Percentiles rank a stretch among this genome's conserved stretches.
These are phyloP conservation scores for Teratosphaeria viscida DNA, from an alignment of 2,329 filamentous ascomycete genomes.

Conservation along the genomic window DNA sequence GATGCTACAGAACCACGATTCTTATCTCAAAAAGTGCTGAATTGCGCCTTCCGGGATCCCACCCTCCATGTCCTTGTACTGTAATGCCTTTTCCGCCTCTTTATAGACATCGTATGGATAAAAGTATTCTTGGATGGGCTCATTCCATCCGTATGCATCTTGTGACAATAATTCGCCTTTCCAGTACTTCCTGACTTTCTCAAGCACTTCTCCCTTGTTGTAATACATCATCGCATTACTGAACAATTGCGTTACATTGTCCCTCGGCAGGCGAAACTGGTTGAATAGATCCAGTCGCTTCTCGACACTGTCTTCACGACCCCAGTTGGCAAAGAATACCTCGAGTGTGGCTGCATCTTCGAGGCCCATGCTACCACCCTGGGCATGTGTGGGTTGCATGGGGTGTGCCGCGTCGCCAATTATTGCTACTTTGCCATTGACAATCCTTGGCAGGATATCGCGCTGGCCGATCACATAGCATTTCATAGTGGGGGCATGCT, in stretches of 20 bases:
- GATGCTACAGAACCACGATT: background rate
- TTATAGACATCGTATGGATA: background rate
- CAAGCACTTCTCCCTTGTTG: slow-evolving; percentile 9
- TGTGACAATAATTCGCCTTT: background rate
- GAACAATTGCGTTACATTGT: slow-evolving; percentile 1
- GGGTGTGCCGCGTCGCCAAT: background rate
- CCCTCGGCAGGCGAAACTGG: background rate
- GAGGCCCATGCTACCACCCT: background rate
- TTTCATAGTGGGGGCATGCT: slow-evolving; percentile 2
- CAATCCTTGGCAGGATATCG: slow-evolving; percentile 1
- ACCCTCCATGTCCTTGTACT: background rate
- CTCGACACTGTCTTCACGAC: slow-evolving; percentile 1
- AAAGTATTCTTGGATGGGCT: slow-evolving; percentile 1
- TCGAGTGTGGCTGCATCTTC: background rate
- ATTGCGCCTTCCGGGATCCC: background rate
- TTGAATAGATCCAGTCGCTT: slow-evolving; percentile 1
- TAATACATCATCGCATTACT: slow-evolving; percentile 26
- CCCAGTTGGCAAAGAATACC: background rate
- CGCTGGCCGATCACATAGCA: background rate
- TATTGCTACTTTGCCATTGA: slow-evolving; percentile 13
- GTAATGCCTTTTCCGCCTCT: slow-evolving; percentile 1
- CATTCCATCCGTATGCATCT: background rate
- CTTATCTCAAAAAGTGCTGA: background rate
- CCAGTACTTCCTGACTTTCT: background rate
- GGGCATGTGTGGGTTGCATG: background rate